Conservation (phyloP, 2,329 filamentous ascomycete species). For the Cladosporium sp. region DNA sequence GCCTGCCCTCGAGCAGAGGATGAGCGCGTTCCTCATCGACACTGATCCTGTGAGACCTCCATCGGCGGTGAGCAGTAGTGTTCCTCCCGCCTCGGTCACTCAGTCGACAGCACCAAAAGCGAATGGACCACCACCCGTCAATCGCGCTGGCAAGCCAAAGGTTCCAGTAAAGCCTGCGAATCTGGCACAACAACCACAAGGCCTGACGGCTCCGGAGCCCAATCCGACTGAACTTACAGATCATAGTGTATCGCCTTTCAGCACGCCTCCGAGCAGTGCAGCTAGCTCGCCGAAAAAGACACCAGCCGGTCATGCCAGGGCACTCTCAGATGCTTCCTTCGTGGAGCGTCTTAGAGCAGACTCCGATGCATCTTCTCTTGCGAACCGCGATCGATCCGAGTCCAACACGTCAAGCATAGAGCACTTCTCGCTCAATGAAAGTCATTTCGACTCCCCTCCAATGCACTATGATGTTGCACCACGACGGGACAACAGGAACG, state of each 20-base stretch:
- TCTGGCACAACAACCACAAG: slow-evolving; percentile 22
- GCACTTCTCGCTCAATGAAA: slow-evolving; percentile 26
- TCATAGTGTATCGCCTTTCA: slow-evolving; percentile 70
- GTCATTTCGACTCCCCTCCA: slow-evolving; percentile 17
- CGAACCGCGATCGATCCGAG: slow-evolving; percentile 20
- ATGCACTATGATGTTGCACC: slow-evolving; percentile 17
- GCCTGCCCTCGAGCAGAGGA: slow-evolving; percentile 38
- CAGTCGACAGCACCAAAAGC: slow-evolving; percentile 4
- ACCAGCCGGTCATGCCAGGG: slow-evolving; percentile 6
- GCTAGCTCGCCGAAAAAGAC: slow-evolving; percentile 44
- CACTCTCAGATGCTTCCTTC: slow-evolving; percentile 24
- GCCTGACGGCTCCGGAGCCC: slow-evolving; percentile 36
- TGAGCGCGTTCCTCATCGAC: slow-evolving; percentile 31
- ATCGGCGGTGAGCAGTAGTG: slow-evolving; percentile 13
- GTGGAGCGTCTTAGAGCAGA: slow-evolving; percentile 24
- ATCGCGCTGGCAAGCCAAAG: slow-evolving; percentile 74
- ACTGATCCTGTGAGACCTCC: slow-evolving; percentile 15
- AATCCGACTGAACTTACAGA: slow-evolving; percentile 38
- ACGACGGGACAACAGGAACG: slow-evolving; percentile 20
- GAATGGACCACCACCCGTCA: slow-evolving; percentile 67
- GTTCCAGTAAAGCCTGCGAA: slow-evolving; percentile 41
- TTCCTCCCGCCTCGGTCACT: neutral
- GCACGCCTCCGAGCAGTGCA: slow-evolving; percentile 73
- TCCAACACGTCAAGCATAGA: slow-evolving; percentile 28
- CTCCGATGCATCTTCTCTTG: slow-evolving; percentile 18